phyloP scores from a whole-genome alignment of 2,329 filamentous ascomycete species.

The Bisporella sp. region DNA sequence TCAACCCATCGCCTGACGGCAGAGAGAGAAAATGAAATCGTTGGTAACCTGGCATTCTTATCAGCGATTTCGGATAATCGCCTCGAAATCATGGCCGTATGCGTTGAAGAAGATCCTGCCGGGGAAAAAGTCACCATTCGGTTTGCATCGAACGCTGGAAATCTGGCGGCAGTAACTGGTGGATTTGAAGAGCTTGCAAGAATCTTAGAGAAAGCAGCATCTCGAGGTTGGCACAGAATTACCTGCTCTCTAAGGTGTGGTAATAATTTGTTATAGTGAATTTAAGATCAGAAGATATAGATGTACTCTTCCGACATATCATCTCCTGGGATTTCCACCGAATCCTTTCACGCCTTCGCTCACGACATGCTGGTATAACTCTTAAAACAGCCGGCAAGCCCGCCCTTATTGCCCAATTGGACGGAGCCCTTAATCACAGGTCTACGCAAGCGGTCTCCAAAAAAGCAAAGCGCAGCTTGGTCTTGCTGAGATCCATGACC shows the following conservation, averaged over 20 bases:
- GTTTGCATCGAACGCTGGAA: conserved; percentile 18
- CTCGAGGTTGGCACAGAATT: conserved; percentile 10
- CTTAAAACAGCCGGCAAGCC: conserved; percentile 7
- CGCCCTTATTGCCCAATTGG: conserved; percentile 8
- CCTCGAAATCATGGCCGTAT: conserved; percentile 17
- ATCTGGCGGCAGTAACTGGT: conserved; percentile 6
- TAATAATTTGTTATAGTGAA: conserved; percentile 7
- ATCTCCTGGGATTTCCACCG: conserved; percentile 14
- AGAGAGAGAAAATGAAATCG: conserved; percentile 17
- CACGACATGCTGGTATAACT: conserved; percentile 9
- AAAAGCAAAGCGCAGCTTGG: background rate
- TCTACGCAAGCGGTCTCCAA: conserved; percentile 1
- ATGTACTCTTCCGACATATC: conserved; percentile 11
- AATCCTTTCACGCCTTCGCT: conserved; percentile 19
- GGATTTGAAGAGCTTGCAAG: conserved; percentile 13
- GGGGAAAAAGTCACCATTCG: conserved; percentile 14
- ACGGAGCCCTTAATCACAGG: conserved; percentile 1
- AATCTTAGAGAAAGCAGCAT: conserved; percentile 15
- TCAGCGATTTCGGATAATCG: conserved; percentile 15
- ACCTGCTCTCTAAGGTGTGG: background rate
- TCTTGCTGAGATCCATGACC: background rate
- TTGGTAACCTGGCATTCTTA: conserved; percentile 18
- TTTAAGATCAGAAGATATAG: conserved; percentile 11
- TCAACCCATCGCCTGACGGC: conserved; percentile 4
- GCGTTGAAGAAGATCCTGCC: conserved; percentile 17